Conservation (phyloP, 176 grass and related monocot species). For the Melocanna baccifera region DNA sequence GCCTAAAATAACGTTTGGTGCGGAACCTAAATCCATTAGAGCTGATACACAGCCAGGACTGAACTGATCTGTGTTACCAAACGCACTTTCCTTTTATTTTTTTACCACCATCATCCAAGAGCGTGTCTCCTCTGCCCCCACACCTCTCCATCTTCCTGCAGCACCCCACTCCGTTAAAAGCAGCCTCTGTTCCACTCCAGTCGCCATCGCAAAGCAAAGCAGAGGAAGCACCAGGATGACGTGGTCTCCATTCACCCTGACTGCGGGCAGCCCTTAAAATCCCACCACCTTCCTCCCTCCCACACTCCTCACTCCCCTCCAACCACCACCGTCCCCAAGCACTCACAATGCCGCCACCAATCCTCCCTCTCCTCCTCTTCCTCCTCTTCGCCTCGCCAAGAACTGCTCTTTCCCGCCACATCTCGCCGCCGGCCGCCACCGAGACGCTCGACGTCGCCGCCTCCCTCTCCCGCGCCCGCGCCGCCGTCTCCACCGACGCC, state of each 20-base stretch:
- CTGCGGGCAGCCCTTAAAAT: constrained; percentile 27
- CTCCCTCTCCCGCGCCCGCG: constrained; percentile 50
- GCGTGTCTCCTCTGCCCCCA: too few relatives aligned
- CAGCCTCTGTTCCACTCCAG: too few relatives aligned
- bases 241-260: constrained; percentile 4
- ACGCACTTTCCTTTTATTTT: too few relatives aligned
- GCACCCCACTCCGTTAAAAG: background rate
- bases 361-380: constrained; percentile 15
- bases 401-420: constrained; percentile 15
- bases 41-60: too few relatives aligned
- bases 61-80: too few relatives aligned
- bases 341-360: constrained; percentile 22
- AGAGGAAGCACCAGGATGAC: constrained; percentile 9
- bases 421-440: background rate
- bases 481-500: constrained; percentile 47
- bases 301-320: background rate
- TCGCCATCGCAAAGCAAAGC: background rate
- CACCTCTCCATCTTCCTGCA: too few relatives aligned
- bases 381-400: background rate
- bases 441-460: constrained; percentile 57
- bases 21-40: too few relatives aligned
- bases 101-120: too few relatives aligned
- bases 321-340: background rate
- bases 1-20: too few relatives aligned
- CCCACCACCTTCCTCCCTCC: background rate